Percentiles rank a stretch among this genome's conserved stretches.
Evolutionary conservation across 441 rosid species (phyloP).

Genomic region (Melastoma candidum): DNA sequence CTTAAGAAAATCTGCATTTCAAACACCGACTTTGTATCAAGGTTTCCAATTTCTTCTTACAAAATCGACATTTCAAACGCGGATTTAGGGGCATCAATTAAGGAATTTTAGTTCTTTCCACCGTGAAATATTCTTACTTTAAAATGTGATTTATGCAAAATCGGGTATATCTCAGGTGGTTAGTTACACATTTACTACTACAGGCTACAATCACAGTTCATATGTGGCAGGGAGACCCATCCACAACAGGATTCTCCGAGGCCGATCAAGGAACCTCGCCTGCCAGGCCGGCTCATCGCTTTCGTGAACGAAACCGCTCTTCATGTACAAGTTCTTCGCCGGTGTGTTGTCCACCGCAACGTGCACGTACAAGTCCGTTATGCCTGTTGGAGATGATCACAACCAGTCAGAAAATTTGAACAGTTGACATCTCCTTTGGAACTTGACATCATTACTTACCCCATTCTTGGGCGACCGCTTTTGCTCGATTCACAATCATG

Average conservation of each 20-base stretch:
- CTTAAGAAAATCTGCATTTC: no score
- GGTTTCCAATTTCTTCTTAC: no score
- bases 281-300: conserved; percentile 91
- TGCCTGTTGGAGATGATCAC: conserved; percentile 35
- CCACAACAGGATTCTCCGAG: conserved; percentile 71
- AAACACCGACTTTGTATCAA: no score
- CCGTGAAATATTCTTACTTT: no score
- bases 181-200: no score
- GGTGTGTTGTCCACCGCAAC: conserved; percentile 71
- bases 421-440: not conserved
- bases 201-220: conserved; percentile 15
- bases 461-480: conserved; percentile 62
- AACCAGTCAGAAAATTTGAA: not conserved
- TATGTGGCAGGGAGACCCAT: conserved; percentile 26
- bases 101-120: no score
- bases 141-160: no score
- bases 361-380: conserved; percentile 82
- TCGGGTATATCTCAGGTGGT: no score
- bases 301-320: conserved; percentile 62
- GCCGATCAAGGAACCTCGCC: conserved; percentile 76
- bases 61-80: no score
- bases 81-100: no score
- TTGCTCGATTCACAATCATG: conserved; percentile 51
- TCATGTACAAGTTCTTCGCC: conserved; percentile 66
- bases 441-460: conserved; percentile 32